A percentile compares a stretch with the other conserved stretches of the same genome.
phyloP scores from a whole-genome alignment of 2,329 filamentous ascomycete species.

The Stachybotrys chlorohalonatus region DNA sequence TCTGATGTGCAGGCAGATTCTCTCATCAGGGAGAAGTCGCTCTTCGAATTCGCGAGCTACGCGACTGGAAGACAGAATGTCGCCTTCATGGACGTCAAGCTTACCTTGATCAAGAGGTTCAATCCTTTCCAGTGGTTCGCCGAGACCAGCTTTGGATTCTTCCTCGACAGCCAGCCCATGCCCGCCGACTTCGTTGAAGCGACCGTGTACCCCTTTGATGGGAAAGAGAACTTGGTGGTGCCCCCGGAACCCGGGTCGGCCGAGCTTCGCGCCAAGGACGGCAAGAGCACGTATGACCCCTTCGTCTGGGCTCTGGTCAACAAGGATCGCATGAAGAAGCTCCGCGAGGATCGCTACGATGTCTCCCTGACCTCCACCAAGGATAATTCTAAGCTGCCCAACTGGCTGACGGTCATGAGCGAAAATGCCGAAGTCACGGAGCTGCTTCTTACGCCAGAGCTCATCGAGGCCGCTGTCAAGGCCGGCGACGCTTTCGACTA shows the following conservation, averaged over 20 bases:
- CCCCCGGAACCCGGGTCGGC: conserved; percentile 52
- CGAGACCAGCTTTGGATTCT: conserved; percentile 63
- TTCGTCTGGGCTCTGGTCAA: conserved; percentile 96
- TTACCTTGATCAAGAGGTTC: conserved; percentile 76
- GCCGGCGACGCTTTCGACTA: conserved; percentile 77
- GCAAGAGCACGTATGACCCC: conserved; percentile 68
- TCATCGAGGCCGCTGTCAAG: conserved; percentile 67
- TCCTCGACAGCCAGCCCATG: conserved; percentile 66
- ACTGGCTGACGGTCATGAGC: conserved; percentile 90
- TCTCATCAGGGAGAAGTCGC: conserved; percentile 75
- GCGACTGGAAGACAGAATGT: conserved; percentile 88
- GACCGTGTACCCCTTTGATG: conserved; percentile 81
- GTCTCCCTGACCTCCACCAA: conserved; percentile 87
- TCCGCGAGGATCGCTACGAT: conserved; percentile 91
- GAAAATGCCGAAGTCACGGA: conserved; percentile 95
- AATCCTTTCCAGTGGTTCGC: conserved; percentile 58
- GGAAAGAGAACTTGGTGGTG: conserved; percentile 73
- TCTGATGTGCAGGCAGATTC: conserved; percentile 26
- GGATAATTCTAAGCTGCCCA: conserved; percentile 81
- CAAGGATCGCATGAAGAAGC: conserved; percentile 84
- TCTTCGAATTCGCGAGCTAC: conserved; percentile 80
- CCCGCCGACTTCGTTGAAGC: conserved; percentile 70
- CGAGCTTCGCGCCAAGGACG: conserved; percentile 42
- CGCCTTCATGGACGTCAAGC: conserved; percentile 79
- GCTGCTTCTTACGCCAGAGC: conserved; percentile 74